These are phyloP conservation scores for Fraxinus americana DNA, from an alignment of 257 asterid genomes.

Conservation along the genomic window DNA sequence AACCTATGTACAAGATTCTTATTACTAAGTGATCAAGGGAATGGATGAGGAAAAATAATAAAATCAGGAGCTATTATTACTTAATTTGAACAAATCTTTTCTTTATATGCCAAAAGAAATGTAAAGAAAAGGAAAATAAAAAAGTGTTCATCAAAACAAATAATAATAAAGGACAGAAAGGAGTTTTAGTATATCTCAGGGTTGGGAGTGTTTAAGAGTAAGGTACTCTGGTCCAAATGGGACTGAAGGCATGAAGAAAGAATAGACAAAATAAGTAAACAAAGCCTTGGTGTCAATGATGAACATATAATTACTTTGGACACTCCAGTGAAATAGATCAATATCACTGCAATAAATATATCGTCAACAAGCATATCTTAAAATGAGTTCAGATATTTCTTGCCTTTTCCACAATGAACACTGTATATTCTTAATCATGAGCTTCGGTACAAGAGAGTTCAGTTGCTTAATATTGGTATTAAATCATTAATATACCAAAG, in stretches of 20 bases:
- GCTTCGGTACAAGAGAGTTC: slow-evolving; percentile 2
- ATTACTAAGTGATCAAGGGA: not conserved
- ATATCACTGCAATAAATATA: not conserved
- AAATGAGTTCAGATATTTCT: not conserved
- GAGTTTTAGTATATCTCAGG: not conserved
- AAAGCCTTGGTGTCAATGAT: not conserved
- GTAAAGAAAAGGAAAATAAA: not conserved
- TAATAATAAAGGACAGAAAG: not conserved
- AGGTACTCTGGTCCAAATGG: not conserved
- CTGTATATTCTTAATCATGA: not conserved
- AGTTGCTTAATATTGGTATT: not conserved
- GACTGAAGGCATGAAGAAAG: not conserved
- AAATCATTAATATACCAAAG: not conserved
- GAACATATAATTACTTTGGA: not conserved
- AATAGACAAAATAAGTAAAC: not conserved
- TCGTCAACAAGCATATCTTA: not conserved
- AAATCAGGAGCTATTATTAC: not conserved
- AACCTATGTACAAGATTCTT: slow-evolving; percentile 8
- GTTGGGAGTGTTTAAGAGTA: too few species aligned
- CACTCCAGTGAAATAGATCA: not conserved
- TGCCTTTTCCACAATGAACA: not conserved
- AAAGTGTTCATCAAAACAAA: not conserved
- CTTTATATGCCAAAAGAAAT: not conserved
- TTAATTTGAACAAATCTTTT: not conserved
- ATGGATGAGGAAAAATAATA: not conserved